These are phyloP conservation scores for Echeveria elegans DNA, from an alignment of 164 flowering plant genomes.

Conservation along the genomic window DNA sequence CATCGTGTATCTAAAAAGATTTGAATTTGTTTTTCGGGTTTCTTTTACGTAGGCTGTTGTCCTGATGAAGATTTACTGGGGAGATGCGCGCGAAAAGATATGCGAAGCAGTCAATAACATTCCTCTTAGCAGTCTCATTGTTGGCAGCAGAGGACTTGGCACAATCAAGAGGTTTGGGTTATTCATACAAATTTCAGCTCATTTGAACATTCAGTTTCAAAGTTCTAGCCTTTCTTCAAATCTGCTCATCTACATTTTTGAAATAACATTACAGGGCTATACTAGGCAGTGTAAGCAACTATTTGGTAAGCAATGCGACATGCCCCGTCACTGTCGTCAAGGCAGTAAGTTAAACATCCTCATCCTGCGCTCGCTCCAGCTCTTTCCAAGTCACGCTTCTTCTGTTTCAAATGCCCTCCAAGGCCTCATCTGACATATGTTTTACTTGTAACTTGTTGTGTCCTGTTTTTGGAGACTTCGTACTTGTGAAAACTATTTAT, in stretches of 20 bases:
- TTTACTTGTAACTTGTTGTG: too few relatives aligned
- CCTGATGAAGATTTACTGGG: slow-evolving; percentile 78
- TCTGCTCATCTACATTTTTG: not conserved
- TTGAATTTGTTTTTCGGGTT: too few relatives aligned
- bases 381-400: too few relatives aligned
- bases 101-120: slow-evolving; percentile 68
- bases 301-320: slow-evolving; percentile 60
- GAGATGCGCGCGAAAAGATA: slow-evolving; percentile 87
- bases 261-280: slow-evolving; percentile 68
- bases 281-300: slow-evolving; percentile 88
- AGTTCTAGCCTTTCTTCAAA: not conserved
- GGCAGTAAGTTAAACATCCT: slow-evolving; percentile 15
- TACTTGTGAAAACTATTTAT: too few relatives aligned
- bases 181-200: not conserved
- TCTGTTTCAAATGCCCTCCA: too few relatives aligned
- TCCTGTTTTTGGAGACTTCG: too few relatives aligned
- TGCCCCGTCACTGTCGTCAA: slow-evolving; percentile 96
- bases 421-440: too few relatives aligned
- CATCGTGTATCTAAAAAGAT: too few relatives aligned
- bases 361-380: not conserved
- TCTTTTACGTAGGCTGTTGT: too few relatives aligned
- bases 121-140: slow-evolving; percentile 58
- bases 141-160: slow-evolving; percentile 95
- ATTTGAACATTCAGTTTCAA: too few relatives aligned
- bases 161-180: slow-evolving; percentile 60